A percentile compares a stretch with the other conserved stretches of the same genome.
Evolutionary conservation across 768 basidiomycete species (phyloP).

Genomic region (Hygrocybe punicea): DNA sequence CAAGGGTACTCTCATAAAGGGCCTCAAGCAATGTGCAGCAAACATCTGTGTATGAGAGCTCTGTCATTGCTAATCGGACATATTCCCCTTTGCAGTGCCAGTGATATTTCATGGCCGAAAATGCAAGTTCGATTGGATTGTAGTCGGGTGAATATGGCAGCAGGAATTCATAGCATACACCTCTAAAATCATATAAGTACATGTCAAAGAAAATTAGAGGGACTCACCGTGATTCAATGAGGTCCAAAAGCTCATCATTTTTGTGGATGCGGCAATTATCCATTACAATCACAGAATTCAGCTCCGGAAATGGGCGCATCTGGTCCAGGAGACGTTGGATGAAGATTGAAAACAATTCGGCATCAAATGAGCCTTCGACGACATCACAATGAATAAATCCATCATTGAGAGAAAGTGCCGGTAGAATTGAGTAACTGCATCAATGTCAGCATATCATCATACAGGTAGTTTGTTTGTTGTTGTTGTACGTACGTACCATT

Average conservation of each 20-base stretch:
- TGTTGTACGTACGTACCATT: not conserved
- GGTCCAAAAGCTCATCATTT: not conserved
- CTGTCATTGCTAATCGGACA: conserved; percentile 8
- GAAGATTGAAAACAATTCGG: not conserved
- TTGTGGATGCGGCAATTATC: conserved; percentile 40
- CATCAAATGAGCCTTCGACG: conserved; percentile 3
- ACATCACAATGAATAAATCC: conserved; percentile 5
- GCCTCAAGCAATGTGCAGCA: not conserved
- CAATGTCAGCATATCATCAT: too few relatives aligned
- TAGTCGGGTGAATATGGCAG: conserved; percentile 28
- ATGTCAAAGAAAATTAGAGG: not conserved
- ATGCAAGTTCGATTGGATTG: conserved; percentile 30
- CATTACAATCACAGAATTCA: conserved; percentile 31
- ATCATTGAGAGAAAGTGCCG: conserved; percentile 4
- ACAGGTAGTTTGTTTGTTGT: not conserved
- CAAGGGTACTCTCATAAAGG: not conserved
- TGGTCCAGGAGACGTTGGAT: conserved; percentile 4
- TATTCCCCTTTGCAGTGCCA: conserved; percentile 15
- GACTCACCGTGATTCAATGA: conserved; percentile 1
- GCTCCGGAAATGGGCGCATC: not conserved
- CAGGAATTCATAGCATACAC: too few relatives aligned
- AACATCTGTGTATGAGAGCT: conserved; percentile 4
- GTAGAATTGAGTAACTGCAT: conserved; percentile 2
- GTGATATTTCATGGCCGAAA: conserved; percentile 21
- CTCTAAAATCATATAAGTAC: conserved; percentile 7